A percentile compares a stretch with the other conserved stretches of the same genome.
Evolutionary conservation across 345 rosid genomes (phyloP).

Genomic region (sweet orange (Citrus sinensis)): DVS_A1.0 CM039161.1:24310501-24311000

Average conservation of each 20-base stretch:
- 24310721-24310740: constrained; percentile 91
- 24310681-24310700: constrained; percentile 90
- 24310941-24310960: constrained; percentile 34
- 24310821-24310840: constrained; percentile 98
- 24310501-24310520: constrained; percentile 99
- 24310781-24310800: constrained; percentile 69
- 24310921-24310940: not conserved
- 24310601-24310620: constrained; percentile 1
- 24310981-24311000: constrained; percentile 71
- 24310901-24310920: constrained; percentile 1
- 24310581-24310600: not conserved
- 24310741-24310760: constrained; percentile 76
- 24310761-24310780: constrained; percentile 78
- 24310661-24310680: constrained; percentile 85
- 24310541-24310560: constrained; percentile 84
- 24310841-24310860: constrained; percentile 89
- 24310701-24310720: constrained; percentile 76
- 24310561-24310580: constrained; percentile 46
- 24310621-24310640: constrained; percentile 15
- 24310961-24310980: constrained; percentile 98
- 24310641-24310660: constrained; percentile 49
- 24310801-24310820: constrained; percentile 93
- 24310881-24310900: constrained; percentile 63
- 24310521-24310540: constrained; percentile 96
- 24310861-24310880: constrained; percentile 72